Conservation (phyloP, 2,329 filamentous ascomycete genomes). For the Orbilia oligospora region DNA sequence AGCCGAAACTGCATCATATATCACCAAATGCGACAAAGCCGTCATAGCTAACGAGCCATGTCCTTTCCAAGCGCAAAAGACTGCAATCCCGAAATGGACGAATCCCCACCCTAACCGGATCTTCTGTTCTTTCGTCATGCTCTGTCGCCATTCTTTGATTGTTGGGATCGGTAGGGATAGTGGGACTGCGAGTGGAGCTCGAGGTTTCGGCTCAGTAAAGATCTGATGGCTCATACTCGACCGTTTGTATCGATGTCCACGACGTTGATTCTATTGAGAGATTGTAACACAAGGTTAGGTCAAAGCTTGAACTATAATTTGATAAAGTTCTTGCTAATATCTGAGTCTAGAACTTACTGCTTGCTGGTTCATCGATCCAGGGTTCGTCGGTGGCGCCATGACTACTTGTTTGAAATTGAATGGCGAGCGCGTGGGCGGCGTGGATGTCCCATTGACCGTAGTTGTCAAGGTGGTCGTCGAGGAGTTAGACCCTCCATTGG, state of each 20-base stretch:
- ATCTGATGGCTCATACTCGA: slow-evolving; percentile 96
- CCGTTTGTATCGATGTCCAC: slow-evolving; percentile 98
- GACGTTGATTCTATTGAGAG: slow-evolving; percentile 76
- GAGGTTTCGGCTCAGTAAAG: slow-evolving; percentile 89
- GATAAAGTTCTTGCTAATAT: slow-evolving; percentile 2
- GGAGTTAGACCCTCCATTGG: slow-evolving; percentile 48
- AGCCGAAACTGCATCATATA: slow-evolving; percentile 94
- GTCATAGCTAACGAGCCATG: slow-evolving; percentile 91
- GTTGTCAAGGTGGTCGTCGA: slow-evolving; percentile 50
- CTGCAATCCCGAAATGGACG: slow-evolving; percentile 86
- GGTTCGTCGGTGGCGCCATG: slow-evolving; percentile 56
- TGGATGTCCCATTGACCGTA: slow-evolving; percentile 49
- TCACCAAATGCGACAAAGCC: slow-evolving; percentile 89
- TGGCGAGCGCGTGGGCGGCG: slow-evolving; percentile 58
- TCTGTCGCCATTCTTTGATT: slow-evolving; percentile 85
- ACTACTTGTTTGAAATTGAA: slow-evolving; percentile 60
- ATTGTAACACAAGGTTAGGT: slow-evolving; percentile 38
- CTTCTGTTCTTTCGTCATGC: slow-evolving; percentile 90
- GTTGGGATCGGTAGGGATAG: slow-evolving; percentile 94
- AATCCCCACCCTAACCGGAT: slow-evolving; percentile 88
- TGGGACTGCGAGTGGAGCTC: slow-evolving; percentile 88
- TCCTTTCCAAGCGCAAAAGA: slow-evolving; percentile 86
- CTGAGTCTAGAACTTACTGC: slow-evolving; percentile 34
- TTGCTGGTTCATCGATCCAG: slow-evolving; percentile 40
- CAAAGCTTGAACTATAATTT: slow-evolving; percentile 61